These are phyloP conservation scores for Colletotrichum sp. DNA, from an alignment of 2,329 filamentous ascomycete genomes.

Conservation along the genomic window DNA sequence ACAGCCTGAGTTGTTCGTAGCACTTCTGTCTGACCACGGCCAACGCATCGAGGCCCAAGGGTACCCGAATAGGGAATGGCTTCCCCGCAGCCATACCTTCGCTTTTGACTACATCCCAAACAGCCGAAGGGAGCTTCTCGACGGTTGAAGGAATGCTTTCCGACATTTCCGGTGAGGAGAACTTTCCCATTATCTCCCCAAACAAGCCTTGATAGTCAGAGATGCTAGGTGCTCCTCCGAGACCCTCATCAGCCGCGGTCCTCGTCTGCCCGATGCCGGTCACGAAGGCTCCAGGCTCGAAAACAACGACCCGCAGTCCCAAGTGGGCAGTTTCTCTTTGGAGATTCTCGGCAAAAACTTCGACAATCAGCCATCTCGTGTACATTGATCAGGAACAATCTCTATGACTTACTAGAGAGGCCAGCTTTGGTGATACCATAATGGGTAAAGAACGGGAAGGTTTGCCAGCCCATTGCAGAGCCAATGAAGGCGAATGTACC, in stretches of 20 bases:
- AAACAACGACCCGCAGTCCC: background rate
- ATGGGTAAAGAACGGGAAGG: slow-evolving; percentile 26
- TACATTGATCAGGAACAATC: background rate
- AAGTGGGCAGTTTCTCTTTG: background rate
- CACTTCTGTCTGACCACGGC: slow-evolving; percentile 26
- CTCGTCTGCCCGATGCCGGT: slow-evolving; percentile 25
- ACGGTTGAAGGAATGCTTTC: slow-evolving; percentile 31
- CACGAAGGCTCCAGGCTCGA: slow-evolving; percentile 10
- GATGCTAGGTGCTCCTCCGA: background rate
- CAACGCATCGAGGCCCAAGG: slow-evolving; percentile 34
- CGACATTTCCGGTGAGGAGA: slow-evolving; percentile 22
- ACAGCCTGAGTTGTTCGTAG: slow-evolving; percentile 20
- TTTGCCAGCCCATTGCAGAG: slow-evolving; percentile 18
- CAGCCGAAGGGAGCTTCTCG: slow-evolving; percentile 23
- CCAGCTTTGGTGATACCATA: slow-evolving; percentile 33
- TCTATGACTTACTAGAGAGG: background rate
- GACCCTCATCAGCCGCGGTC: slow-evolving; percentile 17
- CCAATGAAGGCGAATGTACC: slow-evolving; percentile 34
- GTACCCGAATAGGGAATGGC: slow-evolving; percentile 29
- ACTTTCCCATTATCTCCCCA: slow-evolving; percentile 24
- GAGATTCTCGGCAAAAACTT: background rate
- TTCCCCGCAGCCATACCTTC: slow-evolving; percentile 28
- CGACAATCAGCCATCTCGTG: background rate
- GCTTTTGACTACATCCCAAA: slow-evolving; percentile 32
- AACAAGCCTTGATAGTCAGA: slow-evolving; percentile 27